phyloP scores from a whole-genome alignment of 2,329 filamentous ascomycete genomes.

The Gliomastix tumulicola region DNA sequence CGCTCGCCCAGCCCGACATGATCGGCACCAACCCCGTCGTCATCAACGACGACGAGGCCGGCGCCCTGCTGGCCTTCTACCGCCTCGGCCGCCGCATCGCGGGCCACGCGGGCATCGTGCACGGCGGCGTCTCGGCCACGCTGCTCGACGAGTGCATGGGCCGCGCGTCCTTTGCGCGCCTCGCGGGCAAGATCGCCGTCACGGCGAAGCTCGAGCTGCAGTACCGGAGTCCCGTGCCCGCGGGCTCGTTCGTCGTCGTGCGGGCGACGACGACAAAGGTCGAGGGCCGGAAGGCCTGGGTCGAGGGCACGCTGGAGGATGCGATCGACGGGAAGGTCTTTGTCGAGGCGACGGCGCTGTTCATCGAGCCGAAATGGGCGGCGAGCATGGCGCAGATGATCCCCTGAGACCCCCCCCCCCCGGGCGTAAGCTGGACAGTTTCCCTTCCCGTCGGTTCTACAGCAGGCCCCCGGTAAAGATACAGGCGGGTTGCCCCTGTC shows the following conservation, averaged over 20 bases:
- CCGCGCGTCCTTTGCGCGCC: conserved; percentile 5
- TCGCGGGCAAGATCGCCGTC: conserved; percentile 8
- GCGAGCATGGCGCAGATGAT: too few relatives aligned
- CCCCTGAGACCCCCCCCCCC: too few relatives aligned
- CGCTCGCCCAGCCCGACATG: background rate
- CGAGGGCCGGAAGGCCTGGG: conserved; percentile 11
- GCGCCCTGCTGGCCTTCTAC: conserved; percentile 5
- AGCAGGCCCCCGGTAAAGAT: too few relatives aligned
- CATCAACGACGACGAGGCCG: conserved; percentile 3
- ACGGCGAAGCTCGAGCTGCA: conserved; percentile 10
- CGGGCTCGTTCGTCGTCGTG: conserved; percentile 7
- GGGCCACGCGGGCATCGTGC: conserved; percentile 10
- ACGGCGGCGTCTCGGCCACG: conserved; percentile 11
- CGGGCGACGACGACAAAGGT: conserved; percentile 6
- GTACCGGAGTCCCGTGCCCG: conserved; percentile 8
- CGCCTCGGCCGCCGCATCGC: conserved; percentile 9
- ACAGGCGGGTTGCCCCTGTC: too few relatives aligned
- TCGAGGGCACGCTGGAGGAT: conserved; percentile 8
- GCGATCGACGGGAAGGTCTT: conserved; percentile 5
- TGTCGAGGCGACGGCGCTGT: conserved; percentile 7
- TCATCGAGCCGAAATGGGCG: conserved; percentile 10
- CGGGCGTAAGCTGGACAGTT: too few relatives aligned
- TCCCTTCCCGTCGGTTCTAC: too few relatives aligned
- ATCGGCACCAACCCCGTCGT: background rate
- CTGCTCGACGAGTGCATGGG: conserved; percentile 13